phyloP scores from a whole-genome alignment of 1,139 yeast genomes.

The Pneumocystis jirovecii region DNA sequence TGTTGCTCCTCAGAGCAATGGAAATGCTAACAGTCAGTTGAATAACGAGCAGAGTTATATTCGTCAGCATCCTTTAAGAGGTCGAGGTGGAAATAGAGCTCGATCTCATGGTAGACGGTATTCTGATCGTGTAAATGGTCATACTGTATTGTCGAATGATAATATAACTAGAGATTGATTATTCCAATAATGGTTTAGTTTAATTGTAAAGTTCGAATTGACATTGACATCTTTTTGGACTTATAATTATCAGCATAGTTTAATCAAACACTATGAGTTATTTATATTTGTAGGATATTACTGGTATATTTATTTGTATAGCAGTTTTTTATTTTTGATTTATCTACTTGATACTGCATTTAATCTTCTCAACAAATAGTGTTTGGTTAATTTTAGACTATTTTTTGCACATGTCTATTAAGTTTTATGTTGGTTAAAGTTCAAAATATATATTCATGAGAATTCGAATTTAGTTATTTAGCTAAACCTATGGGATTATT shows the following conservation, averaged over 20 bases:
- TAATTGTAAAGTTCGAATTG: neutral
- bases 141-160: neutral
- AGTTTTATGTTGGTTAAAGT: neutral
- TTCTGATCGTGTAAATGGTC: neutral
- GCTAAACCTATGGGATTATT: neutral
- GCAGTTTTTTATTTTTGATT: neutral
- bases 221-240: neutral
- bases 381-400: neutral
- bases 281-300: neutral
- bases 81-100: conserved; percentile 1
- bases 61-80: neutral
- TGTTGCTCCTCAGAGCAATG: neutral
- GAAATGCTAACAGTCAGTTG: neutral
- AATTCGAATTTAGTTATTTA: neutral
- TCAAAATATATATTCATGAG: neutral
- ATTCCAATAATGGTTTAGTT: neutral
- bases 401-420: neutral
- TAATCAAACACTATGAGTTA: neutral
- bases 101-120: neutral
- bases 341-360: neutral
- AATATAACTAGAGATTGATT: neutral
- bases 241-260: neutral
- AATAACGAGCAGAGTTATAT: neutral
- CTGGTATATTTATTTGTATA: neutral
- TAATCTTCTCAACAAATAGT: neutral